Evolutionary conservation across 1,284 basidiomycete genomes (phyloP).

Genomic region (Pholiota adiposa): DNA sequence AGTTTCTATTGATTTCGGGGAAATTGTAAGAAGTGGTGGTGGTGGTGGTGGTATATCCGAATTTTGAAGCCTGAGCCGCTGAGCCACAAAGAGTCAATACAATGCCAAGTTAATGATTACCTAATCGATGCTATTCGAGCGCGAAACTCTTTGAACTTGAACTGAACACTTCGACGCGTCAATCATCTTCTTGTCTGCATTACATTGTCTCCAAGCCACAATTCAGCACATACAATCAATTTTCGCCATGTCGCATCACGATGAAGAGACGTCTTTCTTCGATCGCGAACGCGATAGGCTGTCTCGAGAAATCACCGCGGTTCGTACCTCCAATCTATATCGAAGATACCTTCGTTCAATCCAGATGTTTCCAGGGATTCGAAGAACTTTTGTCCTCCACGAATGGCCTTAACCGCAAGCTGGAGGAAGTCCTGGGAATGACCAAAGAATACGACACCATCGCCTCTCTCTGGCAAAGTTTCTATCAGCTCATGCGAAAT

Average conservation of each 20-base stretch:
- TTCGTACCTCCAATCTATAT: slow-evolving; percentile 36
- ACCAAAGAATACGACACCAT: slow-evolving; percentile 94
- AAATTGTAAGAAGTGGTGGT: not conserved
- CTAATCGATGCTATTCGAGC: too few species aligned
- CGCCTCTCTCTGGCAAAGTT: slow-evolving; percentile 84
- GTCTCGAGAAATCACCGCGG: slow-evolving; percentile 71
- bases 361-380: slow-evolving; percentile 65
- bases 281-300: slow-evolving; percentile 78
- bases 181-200: too few species aligned
- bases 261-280: slow-evolving; percentile 70
- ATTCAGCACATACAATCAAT: not conserved
- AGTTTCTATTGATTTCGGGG: too few species aligned
- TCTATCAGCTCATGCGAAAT: slow-evolving; percentile 76
- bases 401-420: slow-evolving; percentile 89
- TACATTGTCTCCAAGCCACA: not conserved
- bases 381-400: slow-evolving; percentile 86
- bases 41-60: not conserved
- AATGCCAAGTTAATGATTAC: too few species aligned
- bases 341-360: not conserved
- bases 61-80: too few species aligned
- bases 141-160: too few species aligned
- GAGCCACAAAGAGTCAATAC: too few species aligned
- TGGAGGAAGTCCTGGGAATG: slow-evolving; percentile 92
- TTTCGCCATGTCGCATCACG: slow-evolving; percentile 44
- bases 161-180: too few species aligned